A percentile compares a stretch with the other conserved stretches of the same genome.
These are phyloP conservation scores for Aspergillus calidoustus DNA, from an alignment of 2,329 filamentous ascomycete genomes.

Conservation along the genomic window DNA sequence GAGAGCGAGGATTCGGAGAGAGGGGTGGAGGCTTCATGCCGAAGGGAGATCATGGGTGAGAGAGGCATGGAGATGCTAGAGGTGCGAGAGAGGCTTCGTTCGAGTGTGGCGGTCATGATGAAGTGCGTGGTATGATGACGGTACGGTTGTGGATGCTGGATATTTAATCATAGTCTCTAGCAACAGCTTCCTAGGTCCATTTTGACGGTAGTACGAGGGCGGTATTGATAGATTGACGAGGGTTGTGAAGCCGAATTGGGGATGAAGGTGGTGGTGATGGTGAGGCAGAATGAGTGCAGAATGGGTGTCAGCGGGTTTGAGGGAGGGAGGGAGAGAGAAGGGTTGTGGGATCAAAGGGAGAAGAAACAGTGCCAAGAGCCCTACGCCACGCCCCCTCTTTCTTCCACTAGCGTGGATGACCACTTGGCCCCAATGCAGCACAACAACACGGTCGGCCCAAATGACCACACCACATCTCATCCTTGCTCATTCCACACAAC, in stretches of 20 bases:
- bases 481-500: not conserved
- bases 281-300: constrained; percentile 10
- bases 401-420: constrained; percentile 17
- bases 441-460: constrained; percentile 12
- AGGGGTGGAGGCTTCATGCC: constrained; percentile 41
- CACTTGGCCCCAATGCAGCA: constrained; percentile 11
- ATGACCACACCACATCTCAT: constrained; percentile 2
- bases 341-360: constrained; percentile 1
- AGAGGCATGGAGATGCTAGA: constrained; percentile 44
- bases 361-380: not conserved
- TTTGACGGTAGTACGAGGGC: constrained; percentile 17
- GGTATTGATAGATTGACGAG: constrained; percentile 10
- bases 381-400: constrained; percentile 17
- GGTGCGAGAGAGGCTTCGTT: constrained; percentile 43
- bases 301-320: not conserved
- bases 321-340: constrained; percentile 7
- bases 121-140: constrained; percentile 5
- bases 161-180: constrained; percentile 14
- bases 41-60: constrained; percentile 40
- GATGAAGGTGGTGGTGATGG: constrained; percentile 16
- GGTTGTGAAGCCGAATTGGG: constrained; percentile 2
- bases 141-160: not conserved
- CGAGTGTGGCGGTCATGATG: constrained; percentile 41
- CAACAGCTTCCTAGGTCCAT: constrained; percentile 19
- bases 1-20: constrained; percentile 41